Evolutionary conservation across 2,329 filamentous ascomycete species (phyloP).

Genomic region (Thelonectria discophora): DNA sequence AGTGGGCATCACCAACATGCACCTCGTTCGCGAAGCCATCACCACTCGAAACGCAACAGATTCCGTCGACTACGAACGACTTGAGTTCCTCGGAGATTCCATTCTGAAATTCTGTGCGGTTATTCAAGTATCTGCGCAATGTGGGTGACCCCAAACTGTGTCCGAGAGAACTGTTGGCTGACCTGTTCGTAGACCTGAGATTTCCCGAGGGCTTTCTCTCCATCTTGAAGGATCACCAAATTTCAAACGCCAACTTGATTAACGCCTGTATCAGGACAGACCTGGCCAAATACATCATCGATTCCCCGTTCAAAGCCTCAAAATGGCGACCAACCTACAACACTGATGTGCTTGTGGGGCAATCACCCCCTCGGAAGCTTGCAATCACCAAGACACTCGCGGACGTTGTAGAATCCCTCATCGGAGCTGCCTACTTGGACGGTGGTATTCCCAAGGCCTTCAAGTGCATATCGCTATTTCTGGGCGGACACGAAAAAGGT

Average conservation of each 20-base stretch:
- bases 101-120: slow-evolving; percentile 80
- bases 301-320: slow-evolving; percentile 69
- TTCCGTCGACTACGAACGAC: slow-evolving; percentile 76
- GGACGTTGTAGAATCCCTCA: slow-evolving; percentile 85
- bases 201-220: slow-evolving; percentile 84
- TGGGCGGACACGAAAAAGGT: slow-evolving; percentile 59
- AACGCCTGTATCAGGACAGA: slow-evolving; percentile 69
- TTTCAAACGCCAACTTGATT: slow-evolving; percentile 79
- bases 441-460: slow-evolving; percentile 72
- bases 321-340: slow-evolving; percentile 78
- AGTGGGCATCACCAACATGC: slow-evolving; percentile 62
- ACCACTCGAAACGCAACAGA: slow-evolving; percentile 70
- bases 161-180: background rate
- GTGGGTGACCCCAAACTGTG: slow-evolving; percentile 48
- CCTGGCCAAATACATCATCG: slow-evolving; percentile 78
- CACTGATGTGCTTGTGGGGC: slow-evolving; percentile 45
- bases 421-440: slow-evolving; percentile 77
- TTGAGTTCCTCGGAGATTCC: slow-evolving; percentile 89
- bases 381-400: slow-evolving; percentile 83
- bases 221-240: slow-evolving; percentile 70
- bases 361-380: slow-evolving; percentile 36
- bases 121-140: slow-evolving; percentile 66
- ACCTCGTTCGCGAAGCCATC: slow-evolving; percentile 73
- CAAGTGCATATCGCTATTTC: slow-evolving; percentile 70
- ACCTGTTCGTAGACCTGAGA: slow-evolving; percentile 58